phyloP scores from a whole-genome alignment of 805 yeast species.

The Candida tallmaniae region DNA sequence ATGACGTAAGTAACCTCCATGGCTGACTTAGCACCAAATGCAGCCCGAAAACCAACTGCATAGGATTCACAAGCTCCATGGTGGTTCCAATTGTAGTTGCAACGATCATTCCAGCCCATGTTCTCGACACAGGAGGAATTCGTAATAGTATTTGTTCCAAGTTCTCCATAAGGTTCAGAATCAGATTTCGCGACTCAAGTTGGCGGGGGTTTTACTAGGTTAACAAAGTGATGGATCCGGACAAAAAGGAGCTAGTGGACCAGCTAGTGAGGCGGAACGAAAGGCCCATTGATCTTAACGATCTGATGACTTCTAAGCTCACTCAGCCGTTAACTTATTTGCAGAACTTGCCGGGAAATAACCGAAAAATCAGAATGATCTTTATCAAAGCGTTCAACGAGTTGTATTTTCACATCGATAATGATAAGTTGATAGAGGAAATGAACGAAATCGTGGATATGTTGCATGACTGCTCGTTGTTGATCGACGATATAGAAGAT shows the following conservation, averaged over 20 bases:
- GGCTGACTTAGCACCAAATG: constrained; percentile 26
- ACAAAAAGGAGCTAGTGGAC: constrained; percentile 4
- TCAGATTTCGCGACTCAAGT: neutral
- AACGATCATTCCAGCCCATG: constrained; percentile 25
- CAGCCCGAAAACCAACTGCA: constrained; percentile 22
- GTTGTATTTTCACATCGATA: constrained; percentile 25
- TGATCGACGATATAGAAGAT: constrained; percentile 88
- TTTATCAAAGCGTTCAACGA: constrained; percentile 32
- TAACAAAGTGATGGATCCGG: no score
- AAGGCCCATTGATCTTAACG: constrained; percentile 9
- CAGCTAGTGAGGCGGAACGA: constrained; percentile 8
- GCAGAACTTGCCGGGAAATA: constrained; percentile 29
- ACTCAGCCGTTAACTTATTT: constrained; percentile 29
- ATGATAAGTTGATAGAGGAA: constrained; percentile 16
- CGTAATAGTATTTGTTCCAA: constrained; percentile 7
- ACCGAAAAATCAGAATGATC: constrained; percentile 24
- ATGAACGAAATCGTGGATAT: constrained; percentile 28
- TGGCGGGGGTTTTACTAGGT: no score
- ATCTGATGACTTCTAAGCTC: constrained; percentile 10
- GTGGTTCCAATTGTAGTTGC: constrained; percentile 16
- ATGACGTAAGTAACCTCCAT: constrained; percentile 35
- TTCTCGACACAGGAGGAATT: constrained; percentile 20
- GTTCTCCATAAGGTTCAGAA: constrained; percentile 9
- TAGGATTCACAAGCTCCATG: constrained; percentile 15
- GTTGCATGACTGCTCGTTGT: constrained; percentile 32